Evolutionary conservation across 805 yeast species (phyloP).

Genomic region (Saturnispora dispora): DNA sequence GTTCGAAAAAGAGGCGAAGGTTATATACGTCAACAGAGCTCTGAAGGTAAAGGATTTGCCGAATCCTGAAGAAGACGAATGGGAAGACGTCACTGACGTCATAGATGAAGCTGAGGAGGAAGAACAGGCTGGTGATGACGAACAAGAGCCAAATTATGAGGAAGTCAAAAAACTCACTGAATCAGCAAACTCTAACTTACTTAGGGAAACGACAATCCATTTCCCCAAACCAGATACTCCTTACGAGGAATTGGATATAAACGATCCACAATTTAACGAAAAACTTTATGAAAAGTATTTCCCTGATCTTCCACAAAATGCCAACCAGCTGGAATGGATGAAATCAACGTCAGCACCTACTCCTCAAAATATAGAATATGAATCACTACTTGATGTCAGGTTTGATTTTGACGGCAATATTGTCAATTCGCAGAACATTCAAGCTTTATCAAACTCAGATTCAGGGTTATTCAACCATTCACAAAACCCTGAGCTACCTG

Average conservation of each 20-base stretch:
- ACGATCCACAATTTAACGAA: conserved; percentile 71
- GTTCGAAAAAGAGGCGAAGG: conserved; percentile 26
- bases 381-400: conserved; percentile 59
- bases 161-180: conserved; percentile 31
- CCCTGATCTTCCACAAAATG: conserved; percentile 82
- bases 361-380: conserved; percentile 33
- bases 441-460: conserved; percentile 8
- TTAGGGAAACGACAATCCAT: conserved; percentile 41
- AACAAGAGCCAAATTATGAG: conserved; percentile 36
- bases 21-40: conserved; percentile 20
- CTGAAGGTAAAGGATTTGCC: conserved; percentile 7
- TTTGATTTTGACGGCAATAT: conserved; percentile 84
- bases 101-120: conserved; percentile 31
- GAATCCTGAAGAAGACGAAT: conserved; percentile 27
- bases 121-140: conserved; percentile 3
- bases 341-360: conserved; percentile 42
- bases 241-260: conserved; percentile 37
- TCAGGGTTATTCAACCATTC: conserved; percentile 90
- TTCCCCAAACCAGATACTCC: conserved; percentile 47
- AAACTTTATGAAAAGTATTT: conserved; percentile 77
- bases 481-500: conserved; percentile 80
- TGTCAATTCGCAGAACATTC: conserved; percentile 32
- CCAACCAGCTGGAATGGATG: conserved; percentile 88
- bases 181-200: conserved; percentile 28
- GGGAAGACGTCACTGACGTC: conserved; percentile 42